A percentile compares a stretch with the other conserved stretches of the same genome.
Conservation (phyloP, 176 grass and related monocot species). For the Ensete ventricosum region DNA sequence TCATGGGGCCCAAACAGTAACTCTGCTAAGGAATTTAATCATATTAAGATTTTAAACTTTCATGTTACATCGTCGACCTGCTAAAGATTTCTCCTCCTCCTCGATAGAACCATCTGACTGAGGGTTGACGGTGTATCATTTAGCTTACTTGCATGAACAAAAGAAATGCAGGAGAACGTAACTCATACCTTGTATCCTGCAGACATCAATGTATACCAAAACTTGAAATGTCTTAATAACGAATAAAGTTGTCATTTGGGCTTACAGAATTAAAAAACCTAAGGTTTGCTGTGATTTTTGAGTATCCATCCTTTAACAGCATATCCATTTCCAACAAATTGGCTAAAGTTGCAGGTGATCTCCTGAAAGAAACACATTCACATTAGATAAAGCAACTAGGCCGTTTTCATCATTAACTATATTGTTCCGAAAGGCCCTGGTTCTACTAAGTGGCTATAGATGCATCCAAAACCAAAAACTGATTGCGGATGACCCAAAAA, state of each 20-base stretch:
- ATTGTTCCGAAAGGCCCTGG: neutral
- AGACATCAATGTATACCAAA: neutral
- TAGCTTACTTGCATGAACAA: neutral
- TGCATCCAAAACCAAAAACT: neutral
- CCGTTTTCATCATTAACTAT: neutral
- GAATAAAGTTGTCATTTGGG: neutral
- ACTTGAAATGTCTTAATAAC: neutral
- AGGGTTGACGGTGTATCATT: neutral
- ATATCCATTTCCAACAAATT: conserved; percentile 66
- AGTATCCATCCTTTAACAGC: conserved; percentile 89
- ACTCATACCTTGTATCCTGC: neutral
- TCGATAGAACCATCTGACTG: neutral
- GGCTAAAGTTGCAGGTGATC: conserved; percentile 77
- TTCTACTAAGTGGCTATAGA: neutral
- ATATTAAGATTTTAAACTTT: neutral
- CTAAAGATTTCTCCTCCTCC: neutral
- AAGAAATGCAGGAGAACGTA: neutral
- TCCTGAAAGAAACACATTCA: conserved; percentile 41
- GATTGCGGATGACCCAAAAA: neutral
- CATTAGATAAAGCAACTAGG: neutral
- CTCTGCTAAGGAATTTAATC: neutral
- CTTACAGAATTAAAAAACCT: conserved; percentile 83
- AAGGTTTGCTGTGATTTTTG: conserved; percentile 70
- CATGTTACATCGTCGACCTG: neutral
- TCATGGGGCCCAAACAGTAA: neutral